Evolutionary conservation across 176 grass and related monocot species (phyloP).

Genomic region (Oryza coarctata): DNA sequence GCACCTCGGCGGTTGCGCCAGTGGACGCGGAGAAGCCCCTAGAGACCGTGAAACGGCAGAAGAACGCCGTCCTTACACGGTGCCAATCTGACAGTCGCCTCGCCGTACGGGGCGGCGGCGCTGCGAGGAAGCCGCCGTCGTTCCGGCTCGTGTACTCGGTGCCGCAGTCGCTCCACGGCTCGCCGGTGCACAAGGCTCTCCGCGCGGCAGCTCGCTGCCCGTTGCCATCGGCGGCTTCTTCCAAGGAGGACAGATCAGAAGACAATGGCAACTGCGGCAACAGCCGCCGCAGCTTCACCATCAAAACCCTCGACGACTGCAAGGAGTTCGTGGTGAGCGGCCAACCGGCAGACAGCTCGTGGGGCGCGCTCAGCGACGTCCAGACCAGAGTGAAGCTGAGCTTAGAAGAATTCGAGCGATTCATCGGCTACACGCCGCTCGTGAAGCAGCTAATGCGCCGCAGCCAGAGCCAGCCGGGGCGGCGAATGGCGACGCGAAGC

Average conservation of each 20-base stretch:
- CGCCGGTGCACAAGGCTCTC: neutral
- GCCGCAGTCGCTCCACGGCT: conserved; percentile 15
- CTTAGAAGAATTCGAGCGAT: conserved; percentile 49
- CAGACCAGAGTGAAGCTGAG: conserved; percentile 40
- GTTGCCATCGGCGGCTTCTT: neutral
- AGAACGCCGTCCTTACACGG: neutral
- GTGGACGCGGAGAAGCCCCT: neutral
- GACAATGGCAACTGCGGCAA: neutral
- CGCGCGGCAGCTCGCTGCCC: neutral
- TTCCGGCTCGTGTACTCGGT: conserved; percentile 27
- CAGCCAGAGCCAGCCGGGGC: conserved; percentile 43
- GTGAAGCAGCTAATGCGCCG: conserved; percentile 64
- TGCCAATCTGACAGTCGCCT: conserved; percentile 39
- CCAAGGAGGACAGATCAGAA: neutral
- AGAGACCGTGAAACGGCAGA: neutral
- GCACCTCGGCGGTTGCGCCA: neutral
- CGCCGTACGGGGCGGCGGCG: neutral
- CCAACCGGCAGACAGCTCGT: conserved; percentile 28
- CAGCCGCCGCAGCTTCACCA: neutral
- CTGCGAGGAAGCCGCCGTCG: conserved; percentile 7
- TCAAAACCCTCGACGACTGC: conserved; percentile 42
- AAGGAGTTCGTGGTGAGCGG: conserved; percentile 49
- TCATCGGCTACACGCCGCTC: conserved; percentile 48
- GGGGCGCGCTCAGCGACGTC: neutral
- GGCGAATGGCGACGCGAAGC: conserved; percentile 24